Conservation (phyloP, 2,329 filamentous ascomycete genomes). For the Sporothrix dimorphospora region DNA sequence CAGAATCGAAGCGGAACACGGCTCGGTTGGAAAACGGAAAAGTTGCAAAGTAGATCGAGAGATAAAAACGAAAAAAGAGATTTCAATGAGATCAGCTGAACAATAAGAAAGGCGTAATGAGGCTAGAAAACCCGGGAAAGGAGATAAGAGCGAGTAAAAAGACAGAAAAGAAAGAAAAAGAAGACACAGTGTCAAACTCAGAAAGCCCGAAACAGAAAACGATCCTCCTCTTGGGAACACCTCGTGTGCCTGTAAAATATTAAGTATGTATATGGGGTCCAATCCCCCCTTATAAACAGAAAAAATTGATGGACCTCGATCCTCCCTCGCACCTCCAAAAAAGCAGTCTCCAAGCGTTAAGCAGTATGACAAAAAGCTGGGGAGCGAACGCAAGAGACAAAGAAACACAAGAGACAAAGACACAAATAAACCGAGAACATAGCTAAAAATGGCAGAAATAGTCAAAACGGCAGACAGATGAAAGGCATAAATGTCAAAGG, state of each 20-base stretch:
- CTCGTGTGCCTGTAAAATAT: background rate
- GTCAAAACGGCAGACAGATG: constrained; percentile 2
- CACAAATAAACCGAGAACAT: background rate
- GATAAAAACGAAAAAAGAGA: background rate
- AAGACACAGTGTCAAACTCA: background rate
- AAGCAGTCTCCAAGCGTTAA: constrained; percentile 1
- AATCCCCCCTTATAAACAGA: background rate
- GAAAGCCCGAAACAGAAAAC: background rate
- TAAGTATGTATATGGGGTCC: constrained; percentile 12
- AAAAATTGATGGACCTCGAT: background rate
- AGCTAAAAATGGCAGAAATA: background rate
- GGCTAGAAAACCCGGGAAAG: background rate
- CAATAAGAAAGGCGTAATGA: background rate
- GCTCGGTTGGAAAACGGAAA: background rate
- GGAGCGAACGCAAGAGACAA: background rate
- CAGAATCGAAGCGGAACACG: background rate
- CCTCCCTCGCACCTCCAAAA: background rate
- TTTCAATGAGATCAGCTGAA: background rate
- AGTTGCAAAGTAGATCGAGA: background rate
- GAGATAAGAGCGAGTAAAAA: background rate
- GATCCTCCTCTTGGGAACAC: constrained; percentile 2
- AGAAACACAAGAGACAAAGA: no score
- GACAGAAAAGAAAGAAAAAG: background rate
- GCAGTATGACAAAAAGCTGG: background rate
- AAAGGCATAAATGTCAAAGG: constrained; percentile 11